Percentiles rank a stretch among this genome's conserved stretches.
These are phyloP conservation scores for Sporisorium graminicola DNA, from an alignment of 1,284 basidiomycete species.

Conservation along the genomic window DNA sequence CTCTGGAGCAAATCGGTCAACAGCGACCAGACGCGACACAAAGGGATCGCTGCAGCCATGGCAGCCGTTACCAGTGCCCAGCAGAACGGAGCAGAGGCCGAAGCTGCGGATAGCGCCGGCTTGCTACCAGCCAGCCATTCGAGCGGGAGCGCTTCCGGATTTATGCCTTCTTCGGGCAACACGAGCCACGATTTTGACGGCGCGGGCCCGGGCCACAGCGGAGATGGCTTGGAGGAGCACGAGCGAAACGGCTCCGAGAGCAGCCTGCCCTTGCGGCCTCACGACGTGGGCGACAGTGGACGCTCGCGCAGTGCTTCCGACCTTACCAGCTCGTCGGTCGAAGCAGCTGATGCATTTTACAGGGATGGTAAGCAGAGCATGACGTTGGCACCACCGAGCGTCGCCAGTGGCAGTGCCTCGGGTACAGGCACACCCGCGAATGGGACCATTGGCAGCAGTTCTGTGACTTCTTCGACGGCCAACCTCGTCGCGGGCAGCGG, in stretches of 20 bases:
- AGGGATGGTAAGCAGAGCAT: slow-evolving; percentile 13
- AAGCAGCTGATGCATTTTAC: slow-evolving; percentile 11
- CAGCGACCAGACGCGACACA: slow-evolving; percentile 43
- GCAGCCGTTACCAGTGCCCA: slow-evolving; percentile 12
- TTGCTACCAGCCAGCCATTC: slow-evolving; percentile 22
- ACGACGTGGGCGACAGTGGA: slow-evolving; percentile 13
- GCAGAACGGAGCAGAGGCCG: background rate
- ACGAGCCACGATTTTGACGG: slow-evolving; percentile 41
- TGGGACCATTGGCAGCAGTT: slow-evolving; percentile 4
- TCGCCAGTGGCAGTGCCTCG: slow-evolving; percentile 19
- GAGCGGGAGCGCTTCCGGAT: slow-evolving; percentile 16
- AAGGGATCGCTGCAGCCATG: slow-evolving; percentile 7
- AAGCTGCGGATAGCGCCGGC: background rate
- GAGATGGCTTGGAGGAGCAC: slow-evolving; percentile 15
- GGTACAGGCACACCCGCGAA: background rate
- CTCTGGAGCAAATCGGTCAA: slow-evolving; percentile 60
- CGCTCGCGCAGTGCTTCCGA: slow-evolving; percentile 50
- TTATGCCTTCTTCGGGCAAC: slow-evolving; percentile 24
- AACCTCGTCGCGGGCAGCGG: slow-evolving; percentile 6
- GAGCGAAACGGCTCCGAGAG: slow-evolving; percentile 37
- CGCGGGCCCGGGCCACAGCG: background rate
- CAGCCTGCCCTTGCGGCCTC: slow-evolving; percentile 26
- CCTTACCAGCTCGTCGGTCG: slow-evolving; percentile 38
- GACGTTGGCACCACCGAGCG: background rate
- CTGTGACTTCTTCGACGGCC: slow-evolving; percentile 16